These are phyloP conservation scores for Lecanicillium sp. DNA, from an alignment of 2,329 filamentous ascomycete species.

Conservation along the genomic window DNA sequence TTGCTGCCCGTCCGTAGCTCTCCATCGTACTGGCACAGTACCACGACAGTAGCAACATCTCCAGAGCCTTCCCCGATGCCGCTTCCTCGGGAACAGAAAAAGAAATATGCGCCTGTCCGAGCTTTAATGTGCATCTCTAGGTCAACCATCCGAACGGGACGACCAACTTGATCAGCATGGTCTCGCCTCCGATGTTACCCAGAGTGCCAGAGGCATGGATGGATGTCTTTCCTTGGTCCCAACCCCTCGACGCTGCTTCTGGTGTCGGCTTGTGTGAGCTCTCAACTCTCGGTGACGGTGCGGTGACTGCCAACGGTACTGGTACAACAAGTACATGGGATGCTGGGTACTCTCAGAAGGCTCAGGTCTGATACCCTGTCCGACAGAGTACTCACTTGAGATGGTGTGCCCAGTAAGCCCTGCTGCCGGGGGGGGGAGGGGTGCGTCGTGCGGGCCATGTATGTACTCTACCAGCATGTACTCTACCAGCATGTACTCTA, in stretches of 20 bases:
- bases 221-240: background rate
- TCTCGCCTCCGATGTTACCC: conserved; percentile 1
- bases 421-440: background rate
- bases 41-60: no score
- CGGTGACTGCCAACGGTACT: background rate
- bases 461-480: conserved; percentile 10
- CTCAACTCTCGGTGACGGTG: no score
- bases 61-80: conserved; percentile 2
- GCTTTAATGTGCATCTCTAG: conserved; percentile 3
- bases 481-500: no score
- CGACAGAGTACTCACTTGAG: conserved; percentile 4
- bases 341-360: no score
- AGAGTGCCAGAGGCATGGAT: no score
- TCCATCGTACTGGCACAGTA: conserved; percentile 6
- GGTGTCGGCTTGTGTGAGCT: no score
- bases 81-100: conserved; percentile 1
- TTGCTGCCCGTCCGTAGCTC: background rate
- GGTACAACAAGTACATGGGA: no score
- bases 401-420: conserved; percentile 9
- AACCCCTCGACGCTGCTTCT: no score
- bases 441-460: conserved; percentile 3
- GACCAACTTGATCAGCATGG: background rate
- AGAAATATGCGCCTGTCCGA: conserved; percentile 6
- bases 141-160: conserved; percentile 7
- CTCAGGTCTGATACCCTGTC: conserved; percentile 6